Evolutionary conservation across 1,284 basidiomycete species (phyloP), one percentile per base, ranked within the genome.

Genomic region (Trichosporon sp.): DNA sequence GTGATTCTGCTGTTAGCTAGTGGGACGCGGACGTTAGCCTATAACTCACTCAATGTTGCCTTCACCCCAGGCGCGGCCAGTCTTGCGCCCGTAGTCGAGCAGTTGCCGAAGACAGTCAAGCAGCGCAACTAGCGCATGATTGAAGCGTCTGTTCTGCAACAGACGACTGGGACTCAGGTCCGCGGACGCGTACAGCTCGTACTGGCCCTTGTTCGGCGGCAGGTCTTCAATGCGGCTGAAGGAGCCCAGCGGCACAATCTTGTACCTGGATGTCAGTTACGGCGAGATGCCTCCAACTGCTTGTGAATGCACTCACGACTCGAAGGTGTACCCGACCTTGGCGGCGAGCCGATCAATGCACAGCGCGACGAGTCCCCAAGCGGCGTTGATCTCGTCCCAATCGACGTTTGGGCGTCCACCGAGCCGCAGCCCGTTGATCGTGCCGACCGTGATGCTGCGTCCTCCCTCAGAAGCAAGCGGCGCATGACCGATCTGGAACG

Each of bases 371-470:
- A 98, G 92, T 0, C 97, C 97, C 94, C 96, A 98, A 2, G 97
- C 97, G 4, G 97, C 97, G 80, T 99, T 99, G 83, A 99, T 96
- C 84, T 99, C 97, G 4, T 93, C 90, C 96, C 96, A 99, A 80
- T 98, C 96, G 35, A 99, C 94, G 88, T 92, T 77, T 0, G 78
- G 90, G 10, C 96, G 89, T 72, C 96, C 88, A 1, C 97, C 97
- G 14, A 99, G 85, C 31, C 97, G 88, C 14, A 99, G 87, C 0
- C 95, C 95, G 79, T 99, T 99, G 83, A 99, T 99, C 8, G 96
- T 98, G 0, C 94, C 96, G 78, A 98, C 81, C 7, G 77, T 91
- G 16, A 92, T 91, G 75, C 72, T 71, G 64, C 70, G 70, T 32
- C 70, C 70, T 1, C 59, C 64, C 26, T 73, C 70, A 0, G 75